These are phyloP conservation scores for Suaeda aralocaspica DNA, from an alignment of 148 eudicot genomes.

Conservation along the genomic window DNA sequence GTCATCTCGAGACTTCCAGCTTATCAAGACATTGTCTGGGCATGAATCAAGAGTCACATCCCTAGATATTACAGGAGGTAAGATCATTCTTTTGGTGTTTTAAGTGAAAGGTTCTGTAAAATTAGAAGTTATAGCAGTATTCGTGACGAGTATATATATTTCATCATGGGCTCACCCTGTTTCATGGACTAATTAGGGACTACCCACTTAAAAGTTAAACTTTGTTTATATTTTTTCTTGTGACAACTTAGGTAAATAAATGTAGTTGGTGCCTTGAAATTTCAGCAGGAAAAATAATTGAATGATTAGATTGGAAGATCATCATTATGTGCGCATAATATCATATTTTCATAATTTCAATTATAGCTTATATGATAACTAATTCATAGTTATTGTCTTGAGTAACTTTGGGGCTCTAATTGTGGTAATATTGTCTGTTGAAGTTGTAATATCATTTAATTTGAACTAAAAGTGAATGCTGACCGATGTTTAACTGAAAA, in stretches of 20 bases:
- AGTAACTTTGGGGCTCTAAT: no score
- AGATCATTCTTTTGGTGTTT: constrained; percentile 12
- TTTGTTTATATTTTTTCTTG: neutral
- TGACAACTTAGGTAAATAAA: neutral
- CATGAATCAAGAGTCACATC: constrained; percentile 84
- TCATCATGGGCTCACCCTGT: neutral
- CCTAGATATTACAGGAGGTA: constrained; percentile 69
- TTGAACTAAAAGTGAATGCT: no score
- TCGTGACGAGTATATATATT: neutral
- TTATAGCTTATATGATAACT: no score
- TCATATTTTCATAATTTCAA: neutral
- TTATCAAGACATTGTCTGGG: constrained; percentile 74
- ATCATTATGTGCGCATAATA: neutral
- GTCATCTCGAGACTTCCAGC: constrained; percentile 87
- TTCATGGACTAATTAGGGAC: neutral
- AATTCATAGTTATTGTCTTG: no score
- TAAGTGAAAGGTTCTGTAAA: neutral
- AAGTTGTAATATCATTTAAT: no score
- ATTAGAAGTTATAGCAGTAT: neutral
- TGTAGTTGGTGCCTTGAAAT: neutral
- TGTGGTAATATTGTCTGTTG: no score
- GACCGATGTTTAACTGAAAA: no score
- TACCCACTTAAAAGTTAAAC: neutral
- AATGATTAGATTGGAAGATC: neutral
- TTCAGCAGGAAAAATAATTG: neutral